Percentiles rank a stretch among this genome's conserved stretches.
phyloP scores from a whole-genome alignment of 208 protist species.

The Trypanosoma scelopori region DNA sequence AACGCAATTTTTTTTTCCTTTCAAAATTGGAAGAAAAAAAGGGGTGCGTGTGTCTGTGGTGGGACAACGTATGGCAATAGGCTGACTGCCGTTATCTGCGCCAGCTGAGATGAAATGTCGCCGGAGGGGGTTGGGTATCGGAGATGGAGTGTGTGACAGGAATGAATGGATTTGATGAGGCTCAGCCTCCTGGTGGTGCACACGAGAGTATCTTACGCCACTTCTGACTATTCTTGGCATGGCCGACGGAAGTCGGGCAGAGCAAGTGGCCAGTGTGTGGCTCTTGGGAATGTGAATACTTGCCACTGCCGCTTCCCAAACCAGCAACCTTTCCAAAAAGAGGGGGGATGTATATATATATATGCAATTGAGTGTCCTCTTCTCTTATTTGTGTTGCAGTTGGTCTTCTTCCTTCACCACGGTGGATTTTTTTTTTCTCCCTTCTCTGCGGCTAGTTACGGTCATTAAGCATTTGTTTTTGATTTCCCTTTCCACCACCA shows the following conservation, averaged over 20 bases:
- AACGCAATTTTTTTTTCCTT: too few relatives aligned
- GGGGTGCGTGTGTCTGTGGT: too few relatives aligned
- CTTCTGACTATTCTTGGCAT: constrained; percentile 69
- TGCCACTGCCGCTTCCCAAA: constrained; percentile 49
- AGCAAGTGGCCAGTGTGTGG: constrained; percentile 43
- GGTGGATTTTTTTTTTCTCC: neutral
- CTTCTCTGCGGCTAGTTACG: neutral
- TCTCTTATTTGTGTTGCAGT: neutral
- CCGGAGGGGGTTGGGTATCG: constrained; percentile 32
- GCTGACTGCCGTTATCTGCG: too few relatives aligned
- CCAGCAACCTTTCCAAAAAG: constrained; percentile 5
- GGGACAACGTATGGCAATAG: too few relatives aligned
- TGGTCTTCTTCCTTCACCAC: neutral
- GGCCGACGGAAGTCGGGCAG: constrained; percentile 29
- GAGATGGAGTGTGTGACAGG: constrained; percentile 33
- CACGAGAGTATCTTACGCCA: constrained; percentile 84
- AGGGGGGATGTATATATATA: too few relatives aligned
- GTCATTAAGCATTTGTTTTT: neutral
- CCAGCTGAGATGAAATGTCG: constrained; percentile 2
- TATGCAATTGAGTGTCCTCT: too few relatives aligned
- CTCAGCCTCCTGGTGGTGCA: constrained; percentile 45
- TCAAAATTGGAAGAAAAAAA: too few relatives aligned
- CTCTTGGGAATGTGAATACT: constrained; percentile 35
- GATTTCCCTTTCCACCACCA: neutral
- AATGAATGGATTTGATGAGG: constrained; percentile 65